phyloP scores from a whole-genome alignment of 768 basidiomycete species.

The Hericium rajendrae region DNA sequence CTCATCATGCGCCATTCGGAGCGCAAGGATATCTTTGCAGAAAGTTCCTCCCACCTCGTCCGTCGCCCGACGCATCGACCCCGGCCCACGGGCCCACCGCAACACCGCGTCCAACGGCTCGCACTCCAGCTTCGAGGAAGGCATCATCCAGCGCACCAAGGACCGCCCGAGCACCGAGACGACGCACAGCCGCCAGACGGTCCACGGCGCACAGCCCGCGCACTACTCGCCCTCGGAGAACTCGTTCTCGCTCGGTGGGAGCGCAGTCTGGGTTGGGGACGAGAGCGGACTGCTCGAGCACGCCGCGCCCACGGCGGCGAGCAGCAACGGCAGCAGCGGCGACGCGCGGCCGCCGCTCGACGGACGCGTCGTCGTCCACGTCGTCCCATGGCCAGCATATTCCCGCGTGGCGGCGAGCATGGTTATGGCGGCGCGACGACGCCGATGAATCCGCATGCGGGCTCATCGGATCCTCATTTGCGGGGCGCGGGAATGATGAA shows the following conservation, averaged over 20 bases:
- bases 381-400: constrained; percentile 43
- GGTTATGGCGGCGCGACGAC: not conserved
- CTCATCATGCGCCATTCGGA: constrained; percentile 85
- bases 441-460: constrained; percentile 23
- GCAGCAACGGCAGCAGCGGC: constrained; percentile 36
- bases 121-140: constrained; percentile 63
- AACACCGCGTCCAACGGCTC: constrained; percentile 34
- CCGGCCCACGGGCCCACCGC: constrained; percentile 7
- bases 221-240: constrained; percentile 58
- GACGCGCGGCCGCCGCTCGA: constrained; percentile 50
- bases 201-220: constrained; percentile 19
- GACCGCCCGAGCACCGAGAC: constrained; percentile 8
- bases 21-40: constrained; percentile 84
- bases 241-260: constrained; percentile 71
- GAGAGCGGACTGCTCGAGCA: constrained; percentile 45
- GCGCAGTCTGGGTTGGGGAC: constrained; percentile 78
- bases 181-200: not conserved
- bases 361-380: constrained; percentile 57
- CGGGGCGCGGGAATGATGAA: constrained; percentile 36
- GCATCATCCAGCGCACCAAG: constrained; percentile 34
- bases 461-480: constrained; percentile 34
- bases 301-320: constrained; percentile 20
- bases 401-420: not conserved
- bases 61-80: constrained; percentile 4
- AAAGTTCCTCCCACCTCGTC: constrained; percentile 46